A percentile compares a stretch with the other conserved stretches of the same genome.
phyloP scores from a whole-genome alignment of 176 grass and related monocot species.

The Oropetium thomaeum region DNA sequence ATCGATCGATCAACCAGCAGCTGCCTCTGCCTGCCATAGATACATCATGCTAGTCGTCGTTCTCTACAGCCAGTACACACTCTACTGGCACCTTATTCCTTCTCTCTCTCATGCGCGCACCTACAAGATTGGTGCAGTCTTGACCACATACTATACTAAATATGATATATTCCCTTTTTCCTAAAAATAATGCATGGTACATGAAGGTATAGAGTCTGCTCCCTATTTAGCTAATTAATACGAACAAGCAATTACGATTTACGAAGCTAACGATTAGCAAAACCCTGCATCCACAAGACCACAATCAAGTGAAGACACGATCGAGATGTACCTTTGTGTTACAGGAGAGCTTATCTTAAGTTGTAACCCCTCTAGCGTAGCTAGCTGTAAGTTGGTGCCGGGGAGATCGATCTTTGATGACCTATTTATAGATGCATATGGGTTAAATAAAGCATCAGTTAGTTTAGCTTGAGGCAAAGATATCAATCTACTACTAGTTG shows the following conservation, averaged over 20 bases:
- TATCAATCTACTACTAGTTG: neutral
- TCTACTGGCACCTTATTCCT: neutral
- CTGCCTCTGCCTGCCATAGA: conserved; percentile 2
- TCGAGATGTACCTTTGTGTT: too few species aligned
- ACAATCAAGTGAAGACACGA: too few species aligned
- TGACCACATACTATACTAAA: conserved; percentile 11
- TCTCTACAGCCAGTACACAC: neutral
- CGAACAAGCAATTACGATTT: too few species aligned
- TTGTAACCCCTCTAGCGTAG: too few species aligned
- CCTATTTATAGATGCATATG: conserved; percentile 12
- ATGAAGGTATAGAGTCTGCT: too few species aligned
- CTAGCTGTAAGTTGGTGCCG: neutral
- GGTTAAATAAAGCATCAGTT: neutral
- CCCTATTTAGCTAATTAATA: too few species aligned
- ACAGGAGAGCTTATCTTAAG: too few species aligned
- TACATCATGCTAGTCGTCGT: neutral
- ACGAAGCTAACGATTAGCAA: too few species aligned
- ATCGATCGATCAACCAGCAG: conserved; percentile 37
- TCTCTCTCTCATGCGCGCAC: conserved; percentile 16
- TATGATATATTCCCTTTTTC: too few species aligned
- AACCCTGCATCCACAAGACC: too few species aligned
- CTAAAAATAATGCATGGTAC: too few species aligned
- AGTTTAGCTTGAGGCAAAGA: neutral
- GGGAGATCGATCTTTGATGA: neutral
- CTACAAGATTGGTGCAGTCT: conserved; percentile 11